Conservation (phyloP, 2,329 filamentous ascomycete species). For the Dactylellina cionopaga region DNA sequence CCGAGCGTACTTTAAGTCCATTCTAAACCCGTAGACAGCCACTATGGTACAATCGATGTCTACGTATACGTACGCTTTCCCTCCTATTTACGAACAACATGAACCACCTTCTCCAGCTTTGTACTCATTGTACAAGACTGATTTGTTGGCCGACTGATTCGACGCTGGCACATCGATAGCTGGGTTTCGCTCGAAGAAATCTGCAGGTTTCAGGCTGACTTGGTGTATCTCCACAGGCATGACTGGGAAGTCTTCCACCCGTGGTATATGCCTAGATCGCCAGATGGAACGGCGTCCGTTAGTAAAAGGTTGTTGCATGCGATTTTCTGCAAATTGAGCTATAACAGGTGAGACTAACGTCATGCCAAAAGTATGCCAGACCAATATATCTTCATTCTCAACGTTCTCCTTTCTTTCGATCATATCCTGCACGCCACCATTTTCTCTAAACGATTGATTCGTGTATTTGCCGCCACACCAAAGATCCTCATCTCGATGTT, state of each 20-base stretch:
- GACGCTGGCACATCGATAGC: constrained; percentile 66
- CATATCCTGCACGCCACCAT: constrained; percentile 66
- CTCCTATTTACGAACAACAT: constrained; percentile 41
- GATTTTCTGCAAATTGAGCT: constrained; percentile 15
- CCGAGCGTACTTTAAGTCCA: constrained; percentile 14
- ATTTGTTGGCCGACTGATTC: constrained; percentile 37
- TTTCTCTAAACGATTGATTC: constrained; percentile 66
- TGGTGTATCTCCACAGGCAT: constrained; percentile 72
- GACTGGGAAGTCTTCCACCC: constrained; percentile 63
- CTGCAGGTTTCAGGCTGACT: constrained; percentile 65
- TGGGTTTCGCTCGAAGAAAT: constrained; percentile 60
- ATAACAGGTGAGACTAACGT: constrained; percentile 69
- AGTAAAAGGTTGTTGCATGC: constrained; percentile 39
- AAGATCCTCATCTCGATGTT: constrained; percentile 66
- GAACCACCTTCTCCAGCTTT: constrained; percentile 11
- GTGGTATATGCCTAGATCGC: constrained; percentile 51
- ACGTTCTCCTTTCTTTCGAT: constrained; percentile 61
- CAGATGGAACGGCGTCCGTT: constrained; percentile 8
- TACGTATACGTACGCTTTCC: constrained; percentile 15
- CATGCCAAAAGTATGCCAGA: constrained; percentile 67
- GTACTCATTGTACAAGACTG: constrained; percentile 32
- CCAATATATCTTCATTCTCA: constrained; percentile 66
- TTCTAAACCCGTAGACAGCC: too few relatives aligned
- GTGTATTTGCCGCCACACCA: constrained; percentile 69
- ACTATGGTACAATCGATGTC: too few relatives aligned